Conservation (phyloP, 257 asterid genomes). For the Echites panduratus region DNA sequence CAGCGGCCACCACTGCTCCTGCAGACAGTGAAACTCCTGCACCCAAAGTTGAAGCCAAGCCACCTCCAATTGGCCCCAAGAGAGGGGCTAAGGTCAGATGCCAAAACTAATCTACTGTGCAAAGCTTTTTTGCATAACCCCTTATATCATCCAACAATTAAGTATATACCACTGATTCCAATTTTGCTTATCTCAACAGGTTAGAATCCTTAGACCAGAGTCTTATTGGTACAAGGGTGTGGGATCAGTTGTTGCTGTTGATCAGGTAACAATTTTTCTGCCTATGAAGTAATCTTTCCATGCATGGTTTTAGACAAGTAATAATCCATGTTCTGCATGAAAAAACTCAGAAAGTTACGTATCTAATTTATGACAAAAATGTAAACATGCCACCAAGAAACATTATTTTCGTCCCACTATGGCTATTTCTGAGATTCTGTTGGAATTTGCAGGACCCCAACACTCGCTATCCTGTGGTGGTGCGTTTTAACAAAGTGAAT, state of each 20-base stretch:
- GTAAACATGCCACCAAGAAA: too few relatives aligned
- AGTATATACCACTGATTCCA: background rate
- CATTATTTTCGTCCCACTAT: too few relatives aligned
- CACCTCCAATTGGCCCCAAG: constrained; percentile 88
- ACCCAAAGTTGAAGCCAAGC: constrained; percentile 49
- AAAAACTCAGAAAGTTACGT: background rate
- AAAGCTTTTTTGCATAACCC: background rate
- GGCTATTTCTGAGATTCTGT: background rate
- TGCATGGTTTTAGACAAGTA: background rate
- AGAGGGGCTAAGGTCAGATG: constrained; percentile 64
- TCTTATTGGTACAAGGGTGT: constrained; percentile 91
- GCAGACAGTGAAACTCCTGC: constrained; percentile 31
- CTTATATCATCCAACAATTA: background rate
- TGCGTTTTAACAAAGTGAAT: constrained; percentile 87
- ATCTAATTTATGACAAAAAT: background rate
- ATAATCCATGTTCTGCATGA: background rate
- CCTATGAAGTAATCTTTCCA: background rate
- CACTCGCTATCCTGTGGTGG: constrained; percentile 87
- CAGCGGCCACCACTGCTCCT: constrained; percentile 16
- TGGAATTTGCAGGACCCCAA: constrained; percentile 65
- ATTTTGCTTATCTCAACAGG: constrained; percentile 34
- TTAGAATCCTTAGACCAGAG: constrained; percentile 80
- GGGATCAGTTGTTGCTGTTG: constrained; percentile 93
- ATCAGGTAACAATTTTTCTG: constrained; percentile 46
- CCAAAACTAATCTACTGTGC: background rate